Base-by-base conservation (phyloP, 2,329 filamentous ascomycete species). In the Alternaria incomplexa region DNA sequence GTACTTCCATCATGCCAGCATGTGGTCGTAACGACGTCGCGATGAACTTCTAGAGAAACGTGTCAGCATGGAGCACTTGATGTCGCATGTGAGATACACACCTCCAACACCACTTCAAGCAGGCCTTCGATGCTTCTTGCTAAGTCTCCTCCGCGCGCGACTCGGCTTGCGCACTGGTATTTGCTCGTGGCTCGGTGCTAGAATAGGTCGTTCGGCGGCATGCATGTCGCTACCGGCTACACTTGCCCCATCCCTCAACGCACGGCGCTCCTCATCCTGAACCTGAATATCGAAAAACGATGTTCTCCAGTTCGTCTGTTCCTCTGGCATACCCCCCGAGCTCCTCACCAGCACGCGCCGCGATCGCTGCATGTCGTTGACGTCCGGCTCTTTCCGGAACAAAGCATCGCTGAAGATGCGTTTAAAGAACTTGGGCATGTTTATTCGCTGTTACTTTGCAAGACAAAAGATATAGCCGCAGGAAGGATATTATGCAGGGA, bases 321-420 rank as follows among this genome's bases (percentile, higher is more conserved):
- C 67, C 12, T 67, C 68, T 8, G 64, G 43, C 15, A 51, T 50
- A 3, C 26, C 58, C 9, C 64, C 51, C 7, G 69, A 57, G 15
- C 20, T 62, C 46, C 68, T 67, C 26, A 67, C 65, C 5, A 73
- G 63, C 3, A 73, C 68, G 45, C 71, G 70, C 11, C 70, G 68
- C n/a, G 71, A 68, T 45, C 64, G 65, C 47, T 69, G 68, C 4
- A 73, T 51, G 20, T 70, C 65, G 44, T 57, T 51, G 9, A 68
- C 57, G 22, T 59, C 56, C 15, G 62, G 32, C 15, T 71, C 70
- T 59, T 17, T 62, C 23, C 71, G 64, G 52, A 72, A 73, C 32
- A 65, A 64, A 44, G 62, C 67, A 47, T 72, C 71, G 46, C 51
- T 61, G 30, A 73, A 71, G 48, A 72, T 70, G 59, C 70, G 70